Conservation (phyloP, 2,329 filamentous ascomycete genomes). For the Dothideomycetes sp. region DNA sequence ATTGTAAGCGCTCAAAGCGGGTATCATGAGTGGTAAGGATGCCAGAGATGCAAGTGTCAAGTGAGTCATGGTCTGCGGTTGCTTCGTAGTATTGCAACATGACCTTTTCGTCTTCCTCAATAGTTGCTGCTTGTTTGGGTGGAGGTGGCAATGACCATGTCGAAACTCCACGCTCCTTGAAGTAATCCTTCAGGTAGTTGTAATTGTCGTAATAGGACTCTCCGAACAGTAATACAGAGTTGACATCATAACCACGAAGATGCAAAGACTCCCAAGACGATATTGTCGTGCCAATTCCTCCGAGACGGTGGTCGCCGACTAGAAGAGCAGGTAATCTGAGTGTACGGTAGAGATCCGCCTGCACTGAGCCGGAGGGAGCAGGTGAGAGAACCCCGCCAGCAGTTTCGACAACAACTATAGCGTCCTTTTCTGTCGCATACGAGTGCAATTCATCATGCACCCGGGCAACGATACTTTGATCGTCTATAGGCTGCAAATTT, state of each 20-base stretch:
- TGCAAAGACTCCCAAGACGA: constrained; percentile 68
- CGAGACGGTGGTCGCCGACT: constrained; percentile 63
- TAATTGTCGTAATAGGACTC: constrained; percentile 58
- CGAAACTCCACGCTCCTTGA: constrained; percentile 44
- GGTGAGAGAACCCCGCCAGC: constrained; percentile 76
- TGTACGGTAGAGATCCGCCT: constrained; percentile 67
- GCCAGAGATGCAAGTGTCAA: constrained; percentile 37
- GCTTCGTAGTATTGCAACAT: constrained; percentile 56
- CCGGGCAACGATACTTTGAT: constrained; percentile 22
- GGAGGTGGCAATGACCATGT: constrained; percentile 35
- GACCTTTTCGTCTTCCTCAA: constrained; percentile 38
- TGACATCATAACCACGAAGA: constrained; percentile 68
- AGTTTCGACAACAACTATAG: constrained; percentile 66
- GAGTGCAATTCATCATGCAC: constrained; percentile 30
- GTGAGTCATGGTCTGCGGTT: constrained; percentile 26
- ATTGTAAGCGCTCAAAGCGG: constrained; percentile 48
- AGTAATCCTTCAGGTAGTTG: constrained; percentile 57
- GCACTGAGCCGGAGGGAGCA: constrained; percentile 61
- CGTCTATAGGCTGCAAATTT: constrained; percentile 4
- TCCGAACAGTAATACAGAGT: constrained; percentile 57
- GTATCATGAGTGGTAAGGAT: constrained; percentile 44
- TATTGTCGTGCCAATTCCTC: constrained; percentile 71
- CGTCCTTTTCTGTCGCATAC: constrained; percentile 32
- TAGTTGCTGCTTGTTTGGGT: constrained; percentile 35
- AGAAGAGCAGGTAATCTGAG: constrained; percentile 64